Evolutionary conservation across 345 rosid species (phyloP).

Genomic region (Aquilaria sinensis): DNA sequence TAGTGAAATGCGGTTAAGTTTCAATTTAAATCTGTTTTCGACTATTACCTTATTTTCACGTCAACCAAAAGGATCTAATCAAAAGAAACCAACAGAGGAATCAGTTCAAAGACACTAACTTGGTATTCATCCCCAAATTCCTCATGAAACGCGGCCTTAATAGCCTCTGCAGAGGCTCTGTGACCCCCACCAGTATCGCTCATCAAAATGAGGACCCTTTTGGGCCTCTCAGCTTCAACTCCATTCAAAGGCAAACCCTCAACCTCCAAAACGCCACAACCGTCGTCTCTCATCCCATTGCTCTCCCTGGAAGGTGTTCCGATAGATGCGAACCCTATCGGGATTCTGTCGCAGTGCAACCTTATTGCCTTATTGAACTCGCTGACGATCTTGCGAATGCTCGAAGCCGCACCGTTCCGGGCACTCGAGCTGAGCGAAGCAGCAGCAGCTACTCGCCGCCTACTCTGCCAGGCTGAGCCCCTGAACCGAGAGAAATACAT

Average conservation of each 20-base stretch:
- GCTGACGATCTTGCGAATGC: constrained; percentile 33
- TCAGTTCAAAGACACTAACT: constrained; percentile 38
- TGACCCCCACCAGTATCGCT: constrained; percentile 99
- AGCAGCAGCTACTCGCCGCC: constrained; percentile 25
- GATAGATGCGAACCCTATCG: constrained; percentile 73
- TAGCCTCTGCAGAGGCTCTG: constrained; percentile 98
- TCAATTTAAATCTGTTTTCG: not conserved
- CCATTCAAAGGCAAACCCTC: constrained; percentile 58
- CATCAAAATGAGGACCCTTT: constrained; percentile 93
- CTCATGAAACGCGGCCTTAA: constrained; percentile 75
- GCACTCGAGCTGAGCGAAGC: constrained; percentile 50
- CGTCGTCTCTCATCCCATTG: constrained; percentile 45
- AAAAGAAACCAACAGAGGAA: constrained; percentile 1
- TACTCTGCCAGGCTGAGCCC: constrained; percentile 17
- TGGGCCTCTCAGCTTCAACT: constrained; percentile 44
- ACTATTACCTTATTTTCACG: constrained; percentile 1
- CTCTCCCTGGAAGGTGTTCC: constrained; percentile 40
- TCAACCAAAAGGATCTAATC: constrained; percentile 1
- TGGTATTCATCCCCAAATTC: constrained; percentile 90
- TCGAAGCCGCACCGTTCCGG: constrained; percentile 33
- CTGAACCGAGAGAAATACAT: constrained; percentile 39
- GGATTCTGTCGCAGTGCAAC: constrained; percentile 72
- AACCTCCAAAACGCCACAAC: constrained; percentile 40
- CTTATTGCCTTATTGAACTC: constrained; percentile 64
- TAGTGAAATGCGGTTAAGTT: not conserved